These are phyloP conservation scores for Microcyclospora tardicrescens DNA, from an alignment of 2,329 filamentous ascomycete species.

Conservation along the genomic window DNA sequence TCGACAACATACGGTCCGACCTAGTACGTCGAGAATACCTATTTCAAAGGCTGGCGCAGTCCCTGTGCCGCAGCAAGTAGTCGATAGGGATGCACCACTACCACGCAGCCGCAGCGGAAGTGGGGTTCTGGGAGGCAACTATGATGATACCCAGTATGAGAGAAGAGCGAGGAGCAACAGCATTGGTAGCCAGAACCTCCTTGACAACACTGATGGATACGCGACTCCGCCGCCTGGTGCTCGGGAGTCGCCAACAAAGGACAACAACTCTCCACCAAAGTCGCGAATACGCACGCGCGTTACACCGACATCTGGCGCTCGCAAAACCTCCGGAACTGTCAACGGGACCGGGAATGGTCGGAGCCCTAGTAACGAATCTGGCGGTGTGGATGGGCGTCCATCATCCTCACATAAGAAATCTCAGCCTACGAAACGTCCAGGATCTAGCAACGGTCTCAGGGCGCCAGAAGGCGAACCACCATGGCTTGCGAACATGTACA, in stretches of 20 bases:
- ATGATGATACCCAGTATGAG: constrained; percentile 29
- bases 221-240: constrained; percentile 25
- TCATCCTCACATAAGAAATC: constrained; percentile 7
- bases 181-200: constrained; percentile 37
- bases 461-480: constrained; percentile 88
- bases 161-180: constrained; percentile 56
- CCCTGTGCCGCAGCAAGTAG: constrained; percentile 57
- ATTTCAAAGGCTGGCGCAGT: constrained; percentile 67
- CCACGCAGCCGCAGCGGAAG: constrained; percentile 47
- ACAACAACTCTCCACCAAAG: constrained; percentile 25
- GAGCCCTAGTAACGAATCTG: too few species aligned
- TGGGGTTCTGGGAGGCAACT: constrained; percentile 43
- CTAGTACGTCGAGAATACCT: constrained; percentile 66
- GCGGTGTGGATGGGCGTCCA: constrained; percentile 5
- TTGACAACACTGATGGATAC: constrained; percentile 36
- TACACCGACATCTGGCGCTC: constrained; percentile 22
- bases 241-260: constrained; percentile 7
- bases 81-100: constrained; percentile 61
- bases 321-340: constrained; percentile 8
- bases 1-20: constrained; percentile 31
- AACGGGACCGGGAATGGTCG: background rate
- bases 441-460: constrained; percentile 48
- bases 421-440: constrained; percentile 26
- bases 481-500: constrained; percentile 90
- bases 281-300: constrained; percentile 27